These are phyloP conservation scores for Acacia acuminata DNA, from an alignment of 306 rosid species.

Conservation along the genomic window DNA sequence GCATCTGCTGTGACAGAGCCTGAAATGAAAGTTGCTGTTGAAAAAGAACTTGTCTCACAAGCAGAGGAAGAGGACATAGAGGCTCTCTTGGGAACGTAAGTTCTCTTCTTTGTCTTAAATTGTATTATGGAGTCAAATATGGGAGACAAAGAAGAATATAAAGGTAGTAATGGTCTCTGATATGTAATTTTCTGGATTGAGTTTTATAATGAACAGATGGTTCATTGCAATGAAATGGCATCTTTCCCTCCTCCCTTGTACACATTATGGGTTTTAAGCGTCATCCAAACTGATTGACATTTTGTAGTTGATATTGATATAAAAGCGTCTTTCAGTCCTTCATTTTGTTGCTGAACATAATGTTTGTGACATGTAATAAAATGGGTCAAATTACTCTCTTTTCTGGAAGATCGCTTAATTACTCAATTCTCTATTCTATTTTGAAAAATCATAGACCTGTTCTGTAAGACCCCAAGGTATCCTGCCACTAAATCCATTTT, in stretches of 20 bases:
- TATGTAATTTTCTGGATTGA: slow-evolving; percentile 13
- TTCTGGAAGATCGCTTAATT: neutral
- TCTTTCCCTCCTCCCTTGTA: slow-evolving; percentile 3
- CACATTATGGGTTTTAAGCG: neutral
- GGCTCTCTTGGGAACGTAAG: slow-evolving; percentile 97
- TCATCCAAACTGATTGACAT: neutral
- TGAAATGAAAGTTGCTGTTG: slow-evolving; percentile 86
- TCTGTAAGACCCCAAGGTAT: neutral
- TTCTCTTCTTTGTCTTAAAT: slow-evolving; percentile 38
- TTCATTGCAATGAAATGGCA: neutral
- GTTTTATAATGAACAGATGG: slow-evolving; percentile 7
- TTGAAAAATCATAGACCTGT: neutral
- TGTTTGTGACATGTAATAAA: slow-evolving; percentile 16
- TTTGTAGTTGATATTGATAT: neutral
- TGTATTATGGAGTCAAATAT: slow-evolving; percentile 21
- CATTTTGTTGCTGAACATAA: neutral
- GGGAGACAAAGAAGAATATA: slow-evolving; percentile 15
- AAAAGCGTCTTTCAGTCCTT: neutral
- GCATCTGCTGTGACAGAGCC: slow-evolving; percentile 60
- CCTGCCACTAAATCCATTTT: neutral
- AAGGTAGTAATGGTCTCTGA: slow-evolving; percentile 11
- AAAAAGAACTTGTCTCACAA: slow-evolving; percentile 95
- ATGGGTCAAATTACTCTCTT: neutral
- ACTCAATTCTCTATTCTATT: neutral
- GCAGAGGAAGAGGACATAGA: slow-evolving; percentile 99